Evolutionary conservation across 345 rosid genomes (phyloP).

Genomic region (Psidium guajava): DNA sequence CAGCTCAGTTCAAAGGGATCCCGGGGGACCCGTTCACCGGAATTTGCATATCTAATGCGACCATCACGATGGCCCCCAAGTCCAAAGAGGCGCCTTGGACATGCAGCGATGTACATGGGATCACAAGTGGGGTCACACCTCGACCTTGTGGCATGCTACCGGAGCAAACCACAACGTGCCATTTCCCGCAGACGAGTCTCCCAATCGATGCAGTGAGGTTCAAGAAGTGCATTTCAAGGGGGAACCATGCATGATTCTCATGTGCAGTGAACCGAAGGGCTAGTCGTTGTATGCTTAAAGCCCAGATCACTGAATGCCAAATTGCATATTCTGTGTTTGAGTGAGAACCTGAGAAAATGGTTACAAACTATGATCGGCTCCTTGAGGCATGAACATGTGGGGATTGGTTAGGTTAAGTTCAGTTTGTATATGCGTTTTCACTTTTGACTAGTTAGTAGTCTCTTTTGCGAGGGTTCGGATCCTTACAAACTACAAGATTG

Average conservation of each 20-base stretch:
- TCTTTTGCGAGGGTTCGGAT: not conserved
- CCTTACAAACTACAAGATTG: not conserved
- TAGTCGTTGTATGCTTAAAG: not conserved
- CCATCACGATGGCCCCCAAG: conserved; percentile 41
- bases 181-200: conserved; percentile 42
- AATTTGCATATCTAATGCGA: conserved; percentile 63
- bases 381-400: not conserved
- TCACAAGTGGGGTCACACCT: conserved; percentile 44
- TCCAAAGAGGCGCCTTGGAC: conserved; percentile 64
- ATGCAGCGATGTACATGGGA: conserved; percentile 45
- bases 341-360: not conserved
- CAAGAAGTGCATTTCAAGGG: conserved; percentile 35
- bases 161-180: conserved; percentile 31
- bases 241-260: conserved; percentile 7
- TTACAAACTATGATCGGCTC: not conserved
- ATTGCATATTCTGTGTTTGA: not conserved
- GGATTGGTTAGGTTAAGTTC: not conserved
- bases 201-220: conserved; percentile 56
- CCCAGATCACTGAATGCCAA: not conserved
- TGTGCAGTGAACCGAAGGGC: not conserved
- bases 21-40: conserved; percentile 46
- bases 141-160: conserved; percentile 38
- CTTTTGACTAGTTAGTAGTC: not conserved
- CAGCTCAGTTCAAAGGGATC: conserved; percentile 57
- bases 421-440: not conserved